A percentile compares a stretch with the other conserved stretches of the same genome.
These are phyloP conservation scores for Myochromella boudieri DNA, from an alignment of 768 basidiomycete genomes.

Conservation along the genomic window DNA sequence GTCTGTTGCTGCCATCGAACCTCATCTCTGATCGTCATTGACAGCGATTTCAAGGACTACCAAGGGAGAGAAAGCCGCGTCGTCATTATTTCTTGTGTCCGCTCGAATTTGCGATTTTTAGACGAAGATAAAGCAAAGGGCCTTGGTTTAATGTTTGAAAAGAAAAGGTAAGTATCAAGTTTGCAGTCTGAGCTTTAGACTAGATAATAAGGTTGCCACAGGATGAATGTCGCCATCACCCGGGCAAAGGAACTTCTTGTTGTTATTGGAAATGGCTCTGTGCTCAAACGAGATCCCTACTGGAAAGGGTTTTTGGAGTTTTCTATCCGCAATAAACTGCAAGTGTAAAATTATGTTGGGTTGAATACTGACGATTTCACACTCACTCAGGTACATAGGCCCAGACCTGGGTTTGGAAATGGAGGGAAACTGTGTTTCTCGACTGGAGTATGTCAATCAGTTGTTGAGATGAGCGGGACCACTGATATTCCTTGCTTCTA, in stretches of 20 bases:
- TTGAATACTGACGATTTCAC: neutral
- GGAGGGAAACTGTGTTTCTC: slow-evolving; percentile 49
- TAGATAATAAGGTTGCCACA: slow-evolving; percentile 11
- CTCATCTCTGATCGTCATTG: neutral
- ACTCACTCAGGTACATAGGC: slow-evolving; percentile 39
- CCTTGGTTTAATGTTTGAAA: slow-evolving; percentile 43
- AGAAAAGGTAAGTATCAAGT: slow-evolving; percentile 37
- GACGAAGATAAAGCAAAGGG: slow-evolving; percentile 47
- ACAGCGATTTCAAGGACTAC: slow-evolving; percentile 38
- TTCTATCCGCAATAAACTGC: slow-evolving; percentile 45
- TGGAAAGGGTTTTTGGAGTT: slow-evolving; percentile 54
- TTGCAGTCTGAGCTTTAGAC: neutral
- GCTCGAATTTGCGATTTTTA: slow-evolving; percentile 44
- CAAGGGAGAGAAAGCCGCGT: slow-evolving; percentile 52
- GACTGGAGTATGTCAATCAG: slow-evolving; percentile 48
- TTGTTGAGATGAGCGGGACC: no score
- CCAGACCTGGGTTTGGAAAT: slow-evolving; percentile 41
- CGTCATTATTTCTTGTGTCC: slow-evolving; percentile 51
- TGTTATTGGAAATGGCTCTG: slow-evolving; percentile 43
- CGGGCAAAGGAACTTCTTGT: slow-evolving; percentile 54
- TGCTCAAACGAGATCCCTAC: slow-evolving; percentile 45
- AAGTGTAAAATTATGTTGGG: slow-evolving; percentile 14
- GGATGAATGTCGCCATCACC: slow-evolving; percentile 56
- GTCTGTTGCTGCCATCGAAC: slow-evolving; percentile 20
- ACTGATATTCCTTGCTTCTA: slow-evolving; percentile 4